Base-by-base conservation (phyloP, 371 early-diverging fungal genomes). In the Syncephalis fuscata region DNA sequence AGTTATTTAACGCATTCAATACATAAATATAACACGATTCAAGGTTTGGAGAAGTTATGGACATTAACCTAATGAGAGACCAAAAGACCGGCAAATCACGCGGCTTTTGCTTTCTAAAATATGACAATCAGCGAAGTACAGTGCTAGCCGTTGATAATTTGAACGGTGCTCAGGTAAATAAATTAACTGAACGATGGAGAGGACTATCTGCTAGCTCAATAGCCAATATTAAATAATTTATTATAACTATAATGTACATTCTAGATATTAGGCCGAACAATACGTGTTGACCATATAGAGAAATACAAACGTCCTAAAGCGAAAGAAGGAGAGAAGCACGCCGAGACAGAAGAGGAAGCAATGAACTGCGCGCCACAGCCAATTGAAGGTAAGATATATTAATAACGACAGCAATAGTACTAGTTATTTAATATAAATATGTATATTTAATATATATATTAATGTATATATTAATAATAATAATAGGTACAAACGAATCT, bases 111-210 rank as follows among this genome's bases (percentile, higher is more conserved):
- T 95, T 92, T 60, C 47, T 93, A n/a, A 83, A 82, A 51, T 94
- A 89, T 60, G 84, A 86, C 55, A 91, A 94, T 71, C 93, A 92
- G 56, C 68, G 88, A 48, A 80, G 81, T 48, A 92, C 93, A 0
- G 64, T 88, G 2, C 68, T 95, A 25, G 91, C 93, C 1, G 96
- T 95, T 1, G 96, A 95, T 60, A 95, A 95, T 63, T 67, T 95
- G 47, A 88, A 88, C 54, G 92, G 92, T 3, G 68, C 71, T 26
- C 68, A 77, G 63, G 78, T 83, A 68, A 50, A 44, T 49, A 39
- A 21, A 26, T 45, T 1, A 20, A 25, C 8, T 8, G 11, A 7
- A 32, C 4, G 32, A n/a, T n/a, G n/a, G n/a, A n/a, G n/a, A n/a
- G n/a, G n/a, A n/a, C n/a, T n/a, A 23, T 24, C 17, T 39, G 17